Base-by-base conservation (phyloP, 768 basidiomycete species). In the Boletus pseudopeckii region DNA sequence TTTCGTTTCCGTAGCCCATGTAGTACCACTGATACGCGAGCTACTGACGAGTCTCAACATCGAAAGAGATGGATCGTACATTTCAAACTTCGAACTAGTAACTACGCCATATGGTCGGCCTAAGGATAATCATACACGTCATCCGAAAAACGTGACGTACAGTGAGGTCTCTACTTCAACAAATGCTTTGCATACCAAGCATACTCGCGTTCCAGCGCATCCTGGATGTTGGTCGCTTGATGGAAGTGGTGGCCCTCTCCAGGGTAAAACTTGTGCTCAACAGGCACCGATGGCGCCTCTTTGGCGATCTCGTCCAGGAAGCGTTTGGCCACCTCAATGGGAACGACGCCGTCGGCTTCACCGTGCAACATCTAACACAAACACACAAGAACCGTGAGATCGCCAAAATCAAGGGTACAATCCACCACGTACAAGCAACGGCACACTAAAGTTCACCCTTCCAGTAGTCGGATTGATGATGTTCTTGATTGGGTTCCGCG, bases 291-390 rank as follows among this genome's bases (percentile, higher is more conserved):
- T 24, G 24, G 24, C 24, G 24, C 24, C 3, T 24, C 24, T 4
- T 24, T 24, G 4, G 36, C 24, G 10, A 56, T 48, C 3, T 45
- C 18, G 4, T 56, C 7, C 3, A 86, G 4, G 56, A 64, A 57
- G 5, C 20, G 3, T 20, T 34, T 44, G 1, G 86, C 78, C 58
- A 88, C 85, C 1, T 70, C 73, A 7, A 81, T 82, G 0, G 85
- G 86, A 0, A 91, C 89, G 20, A 87, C 83, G 39, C 66, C 68
- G 60, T 88, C 85, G 1, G 71, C 64, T 1, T 78, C 72, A 9
- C 87, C 86, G 66, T 89, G 86, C 10, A 88, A 64, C n/a, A 86
- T 77, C 85, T 86, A n/a, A n/a, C n/a, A 48, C 47, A 48, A 3
- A 22, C 53, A 24, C 24, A 4, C 24, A 8, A 28, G 8, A 28